Base-by-base conservation (phyloP, 371 early-diverging fungal species). In the Amoeboaphelidium protococcarum region DNA sequence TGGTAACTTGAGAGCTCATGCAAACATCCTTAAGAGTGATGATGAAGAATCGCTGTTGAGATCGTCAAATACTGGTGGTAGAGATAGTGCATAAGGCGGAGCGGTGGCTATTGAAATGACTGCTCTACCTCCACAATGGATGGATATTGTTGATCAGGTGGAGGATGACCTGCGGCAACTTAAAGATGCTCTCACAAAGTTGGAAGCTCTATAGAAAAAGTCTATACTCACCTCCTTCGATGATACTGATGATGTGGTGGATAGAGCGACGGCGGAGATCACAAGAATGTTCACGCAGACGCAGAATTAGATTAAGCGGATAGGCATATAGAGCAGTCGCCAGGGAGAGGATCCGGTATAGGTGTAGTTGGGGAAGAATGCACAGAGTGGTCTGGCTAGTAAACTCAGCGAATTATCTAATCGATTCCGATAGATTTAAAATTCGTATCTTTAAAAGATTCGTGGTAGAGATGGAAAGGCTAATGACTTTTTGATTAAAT, bases 181-280 rank as follows among this genome's bases (percentile, higher is more conserved):
- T 27, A 68, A 68, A 48, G 61, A 23, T 3, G 27, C 46, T 85
- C 82, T 87, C n/a, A 62, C 63, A 47, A 71, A 67, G 23, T 66
- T 94, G n/a, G 78, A 88, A 42, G 66, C 58, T 13, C 68, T 87
- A 66, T 88, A 94, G 62, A 76, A 78, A 50, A 80, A 80, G 54
- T 81, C 87, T 54, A 59, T 90, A 20, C 57, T 92, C 44, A 90
- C 92, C 19, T 89, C 89, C 23, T 92, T 94, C 52, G 84, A 87
- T 50, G 92, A 94, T 58, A 69, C 76, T 26, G 61, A 73, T 1
- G 71, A 64, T 12, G 86, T 83, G 53, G 86, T 88, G 59, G 70
- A n/a, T n/a, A n/a, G 71, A 47, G 76, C 74, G 13, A 94, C 92
- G 41, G 77, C 87, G 27, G 56, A 61, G 16, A 58, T 84, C 31